Conservation (phyloP, 148 eudicot species). For the Dysphania ambrosioides region DNA sequence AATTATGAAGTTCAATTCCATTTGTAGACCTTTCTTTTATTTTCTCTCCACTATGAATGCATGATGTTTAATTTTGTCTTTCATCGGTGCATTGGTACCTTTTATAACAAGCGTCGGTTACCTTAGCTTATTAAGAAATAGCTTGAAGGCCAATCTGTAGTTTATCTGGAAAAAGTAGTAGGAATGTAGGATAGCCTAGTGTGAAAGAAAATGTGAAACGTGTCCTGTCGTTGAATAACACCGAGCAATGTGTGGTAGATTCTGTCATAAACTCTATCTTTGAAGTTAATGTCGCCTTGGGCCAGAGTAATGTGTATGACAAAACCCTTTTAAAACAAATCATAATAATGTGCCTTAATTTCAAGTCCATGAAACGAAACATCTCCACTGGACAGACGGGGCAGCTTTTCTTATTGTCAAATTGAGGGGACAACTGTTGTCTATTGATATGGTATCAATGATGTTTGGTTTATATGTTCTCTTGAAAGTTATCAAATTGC, state of each 20-base stretch:
- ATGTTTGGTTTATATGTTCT: neutral
- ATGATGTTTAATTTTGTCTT: neutral
- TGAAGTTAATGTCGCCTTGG: no score
- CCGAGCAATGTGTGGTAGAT: no score
- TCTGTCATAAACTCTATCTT: neutral
- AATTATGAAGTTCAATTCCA: neutral
- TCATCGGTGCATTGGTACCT: neutral
- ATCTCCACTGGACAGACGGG: neutral
- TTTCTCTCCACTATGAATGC: neutral
- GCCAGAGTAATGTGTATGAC: no score
- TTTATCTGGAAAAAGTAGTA: neutral
- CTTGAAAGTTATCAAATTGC: neutral
- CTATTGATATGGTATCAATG: neutral
- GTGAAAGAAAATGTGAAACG: no score
- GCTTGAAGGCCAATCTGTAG: constrained; percentile 1
- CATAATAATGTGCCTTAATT: neutral
- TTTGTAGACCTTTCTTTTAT: constrained; percentile 1
- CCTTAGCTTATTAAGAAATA: neutral
- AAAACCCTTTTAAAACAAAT: neutral
- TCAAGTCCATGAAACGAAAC: neutral
- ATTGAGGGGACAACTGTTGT: neutral
- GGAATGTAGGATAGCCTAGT: no score
- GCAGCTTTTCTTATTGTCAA: neutral
- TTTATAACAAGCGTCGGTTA: neutral
- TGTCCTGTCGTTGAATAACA: no score